Evolutionary conservation across 2,329 filamentous ascomycete species (phyloP), one percentile per base, ranked within the genome.

Genomic region (Botrytis aclada): DNA sequence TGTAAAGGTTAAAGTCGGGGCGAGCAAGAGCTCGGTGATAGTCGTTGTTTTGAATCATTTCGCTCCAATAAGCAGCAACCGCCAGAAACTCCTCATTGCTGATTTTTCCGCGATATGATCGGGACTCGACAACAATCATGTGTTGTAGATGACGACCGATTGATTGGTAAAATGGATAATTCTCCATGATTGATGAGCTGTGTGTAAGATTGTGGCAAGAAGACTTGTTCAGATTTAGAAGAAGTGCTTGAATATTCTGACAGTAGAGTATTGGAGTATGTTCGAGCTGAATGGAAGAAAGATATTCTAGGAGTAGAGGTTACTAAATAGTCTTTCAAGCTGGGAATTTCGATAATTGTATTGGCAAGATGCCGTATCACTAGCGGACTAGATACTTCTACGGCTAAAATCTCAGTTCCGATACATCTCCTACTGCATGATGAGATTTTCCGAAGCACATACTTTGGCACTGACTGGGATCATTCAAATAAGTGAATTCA

Each of bases 391-490:
- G 22, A 14, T 22, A 1, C 20, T 60, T 34, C 9, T 60, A 37
- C 56, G 20, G 20, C 32, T 60, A 7, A 34, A 1, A 25, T 22
- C 16, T 56, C 3, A 29, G n/a, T 3, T 56, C 14, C 6, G 7
- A 18, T 29, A 54, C 4, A 4, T 29, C 14, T 29, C 14, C 51
- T 3, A 7, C n/a, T 4, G 14, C 9, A 56, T 2, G 3, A 54
- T n/a, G 5, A n/a, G 51, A 0, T 1, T 54, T 16, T 54, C 1
- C 14, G 4, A n/a, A 7, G n/a, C 0, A 54, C 5, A 4, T 7
- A n/a, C 9, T 12, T 22, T 4, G 10, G 12, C 0, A n/a, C 7
- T n/a, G 12, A 16, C 25, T 54, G 12, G 25, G 2, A 54, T n/a
- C 10, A 54, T 5, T n/a, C 7, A 16, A 6, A 56, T 18, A 29